A percentile compares a stretch with the other conserved stretches of the same genome.
Evolutionary conservation across 257 asterid species (phyloP).

Genomic region (Marsdenia floribunda): DNA sequence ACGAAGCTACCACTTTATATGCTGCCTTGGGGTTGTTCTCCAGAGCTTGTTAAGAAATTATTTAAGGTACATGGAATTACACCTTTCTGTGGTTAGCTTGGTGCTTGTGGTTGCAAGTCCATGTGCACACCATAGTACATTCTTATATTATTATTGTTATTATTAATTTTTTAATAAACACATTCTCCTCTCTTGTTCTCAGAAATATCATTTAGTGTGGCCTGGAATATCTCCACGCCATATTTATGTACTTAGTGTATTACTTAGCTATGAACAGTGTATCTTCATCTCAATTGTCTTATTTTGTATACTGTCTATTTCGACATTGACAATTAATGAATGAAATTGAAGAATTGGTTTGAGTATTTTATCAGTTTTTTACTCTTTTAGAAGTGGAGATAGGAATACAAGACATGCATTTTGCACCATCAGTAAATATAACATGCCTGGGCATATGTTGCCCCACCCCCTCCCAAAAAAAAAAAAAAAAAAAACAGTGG

Average conservation of each 20-base stretch:
- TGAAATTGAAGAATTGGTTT: background rate
- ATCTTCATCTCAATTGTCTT: background rate
- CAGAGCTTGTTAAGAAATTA: constrained; percentile 77
- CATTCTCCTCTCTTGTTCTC: background rate
- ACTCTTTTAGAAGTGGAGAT: background rate
- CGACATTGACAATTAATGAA: background rate
- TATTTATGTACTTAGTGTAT: background rate
- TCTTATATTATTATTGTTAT: background rate
- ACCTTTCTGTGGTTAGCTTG: constrained; percentile 5
- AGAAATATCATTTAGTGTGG: background rate
- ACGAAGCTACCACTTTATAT: constrained; percentile 68
- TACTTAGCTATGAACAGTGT: background rate
- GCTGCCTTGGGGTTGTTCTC: constrained; percentile 90
- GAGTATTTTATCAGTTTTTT: background rate
- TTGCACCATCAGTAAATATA: background rate
- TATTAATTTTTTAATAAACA: no score
- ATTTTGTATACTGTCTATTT: background rate
- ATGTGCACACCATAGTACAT: background rate
- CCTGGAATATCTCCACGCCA: background rate
- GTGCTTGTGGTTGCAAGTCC: constrained; percentile 3
- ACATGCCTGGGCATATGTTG: background rate
- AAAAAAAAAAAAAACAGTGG: background rate
- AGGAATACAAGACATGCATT: background rate
- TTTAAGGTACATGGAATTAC: constrained; percentile 60
- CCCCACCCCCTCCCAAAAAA: background rate